These are phyloP conservation scores for Botryosphaeria dothidea DNA, from an alignment of 2,329 filamentous ascomycete species.

Conservation along the genomic window DNA sequence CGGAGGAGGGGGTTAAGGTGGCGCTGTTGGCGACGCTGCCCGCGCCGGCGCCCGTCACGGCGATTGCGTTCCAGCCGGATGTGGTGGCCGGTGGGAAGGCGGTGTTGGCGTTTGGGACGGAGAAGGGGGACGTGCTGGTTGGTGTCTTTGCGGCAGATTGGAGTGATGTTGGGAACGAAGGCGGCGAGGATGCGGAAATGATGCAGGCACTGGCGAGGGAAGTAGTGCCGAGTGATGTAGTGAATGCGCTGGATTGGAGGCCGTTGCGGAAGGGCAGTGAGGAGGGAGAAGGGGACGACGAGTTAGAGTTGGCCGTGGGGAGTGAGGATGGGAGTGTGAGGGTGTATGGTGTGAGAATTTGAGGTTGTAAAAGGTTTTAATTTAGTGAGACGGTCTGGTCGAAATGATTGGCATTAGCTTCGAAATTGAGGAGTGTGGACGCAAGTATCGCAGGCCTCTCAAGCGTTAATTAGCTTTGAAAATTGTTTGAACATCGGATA, in stretches of 20 bases:
- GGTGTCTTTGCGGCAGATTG: not conserved
- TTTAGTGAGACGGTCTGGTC: too few species aligned
- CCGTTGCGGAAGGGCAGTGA: slow-evolving; percentile 20
- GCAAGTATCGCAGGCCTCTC: too few species aligned
- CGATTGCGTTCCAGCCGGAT: slow-evolving; percentile 30
- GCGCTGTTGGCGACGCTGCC: slow-evolving; percentile 28
- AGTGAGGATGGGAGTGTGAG: slow-evolving; percentile 45
- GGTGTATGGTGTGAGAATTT: slow-evolving; percentile 26
- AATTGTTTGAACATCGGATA: not conserved
- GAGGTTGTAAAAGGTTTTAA: not conserved
- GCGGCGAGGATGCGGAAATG: slow-evolving; percentile 21
- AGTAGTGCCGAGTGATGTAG: slow-evolving; percentile 29
- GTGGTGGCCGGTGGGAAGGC: not conserved
- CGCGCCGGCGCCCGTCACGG: slow-evolving; percentile 32
- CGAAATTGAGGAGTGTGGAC: too few species aligned
- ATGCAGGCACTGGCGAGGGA: slow-evolving; percentile 23
- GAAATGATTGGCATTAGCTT: too few species aligned
- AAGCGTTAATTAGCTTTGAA: not conserved
- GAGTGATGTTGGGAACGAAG: slow-evolving; percentile 23
- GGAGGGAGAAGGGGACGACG: not conserved
- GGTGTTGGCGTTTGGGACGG: slow-evolving; percentile 35
- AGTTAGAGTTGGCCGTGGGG: slow-evolving; percentile 38
- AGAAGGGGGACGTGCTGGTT: slow-evolving; percentile 29
- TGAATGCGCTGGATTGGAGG: slow-evolving; percentile 38
- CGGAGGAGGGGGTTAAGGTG: not conserved